These are phyloP conservation scores for Mayamaea pseudoterrestris DNA, from an alignment of 108 stramenopile species.

Conservation along the genomic window DNA sequence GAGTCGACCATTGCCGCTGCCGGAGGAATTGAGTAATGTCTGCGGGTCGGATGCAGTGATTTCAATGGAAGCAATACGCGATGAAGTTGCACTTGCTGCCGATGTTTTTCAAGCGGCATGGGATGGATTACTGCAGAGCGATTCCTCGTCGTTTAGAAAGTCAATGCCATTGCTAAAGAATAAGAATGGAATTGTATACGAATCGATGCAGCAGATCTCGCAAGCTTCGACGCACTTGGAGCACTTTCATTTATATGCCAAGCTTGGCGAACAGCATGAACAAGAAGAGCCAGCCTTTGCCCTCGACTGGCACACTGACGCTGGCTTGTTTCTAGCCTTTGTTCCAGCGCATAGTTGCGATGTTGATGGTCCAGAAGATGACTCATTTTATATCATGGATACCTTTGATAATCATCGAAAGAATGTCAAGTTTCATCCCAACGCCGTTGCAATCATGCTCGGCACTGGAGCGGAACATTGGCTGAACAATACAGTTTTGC, in stretches of 20 bases:
- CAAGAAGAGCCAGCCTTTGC: neutral
- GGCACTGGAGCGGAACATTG: constrained; percentile 64
- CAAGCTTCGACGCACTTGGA: constrained; percentile 36
- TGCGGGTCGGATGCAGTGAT: constrained; percentile 35
- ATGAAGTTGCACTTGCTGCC: constrained; percentile 40
- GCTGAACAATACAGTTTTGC: constrained; percentile 17
- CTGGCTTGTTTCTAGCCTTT: constrained; percentile 66
- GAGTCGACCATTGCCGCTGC: constrained; percentile 16
- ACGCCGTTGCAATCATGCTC: constrained; percentile 41
- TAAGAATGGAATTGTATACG: constrained; percentile 8
- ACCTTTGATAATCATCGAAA: constrained; percentile 4
- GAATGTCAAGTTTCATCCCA: constrained; percentile 27
- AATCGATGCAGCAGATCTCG: constrained; percentile 24
- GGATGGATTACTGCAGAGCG: constrained; percentile 19
- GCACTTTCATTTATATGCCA: constrained; percentile 50
- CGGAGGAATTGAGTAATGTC: constrained; percentile 9
- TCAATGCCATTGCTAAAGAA: constrained; percentile 5
- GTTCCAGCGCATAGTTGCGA: constrained; percentile 52
- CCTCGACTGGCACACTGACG: constrained; percentile 44
- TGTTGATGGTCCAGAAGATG: constrained; percentile 8
- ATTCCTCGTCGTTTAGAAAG: neutral
- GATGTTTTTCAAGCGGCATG: constrained; percentile 30
- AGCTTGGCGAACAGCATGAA: constrained; percentile 2
- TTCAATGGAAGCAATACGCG: constrained; percentile 48
- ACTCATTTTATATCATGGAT: constrained; percentile 22